Evolutionary conservation across 1,284 basidiomycete species (phyloP).

Genomic region (Melampsora larici-populina): DNA sequence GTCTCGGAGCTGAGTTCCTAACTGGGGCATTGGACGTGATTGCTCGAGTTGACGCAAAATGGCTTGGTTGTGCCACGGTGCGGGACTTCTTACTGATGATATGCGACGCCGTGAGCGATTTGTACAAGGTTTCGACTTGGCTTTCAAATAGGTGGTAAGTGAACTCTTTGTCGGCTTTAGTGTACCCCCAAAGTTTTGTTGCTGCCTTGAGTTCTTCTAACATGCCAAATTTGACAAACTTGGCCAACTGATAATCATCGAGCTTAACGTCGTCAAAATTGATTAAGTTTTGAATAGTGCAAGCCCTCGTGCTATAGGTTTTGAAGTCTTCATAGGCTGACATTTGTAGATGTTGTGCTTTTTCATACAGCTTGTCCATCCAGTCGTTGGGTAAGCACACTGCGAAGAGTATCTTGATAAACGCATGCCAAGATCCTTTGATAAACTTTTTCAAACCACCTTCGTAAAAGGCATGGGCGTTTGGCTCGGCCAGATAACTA

Average conservation of each 20-base stretch:
- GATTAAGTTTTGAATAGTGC: constrained; percentile 9
- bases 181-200: too few relatives aligned
- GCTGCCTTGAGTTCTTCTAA: background rate
- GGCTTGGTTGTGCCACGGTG: too few relatives aligned
- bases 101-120: too few relatives aligned
- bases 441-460: background rate
- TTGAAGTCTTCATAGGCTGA: background rate
- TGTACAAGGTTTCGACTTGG: too few relatives aligned
- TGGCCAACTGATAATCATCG: background rate
- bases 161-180: too few relatives aligned
- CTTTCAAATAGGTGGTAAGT: too few relatives aligned
- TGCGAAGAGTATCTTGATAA: background rate
- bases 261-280: background rate
- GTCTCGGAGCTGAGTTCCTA: too few relatives aligned
- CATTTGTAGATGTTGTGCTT: background rate
- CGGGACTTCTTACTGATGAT: too few relatives aligned
- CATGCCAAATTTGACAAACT: background rate
- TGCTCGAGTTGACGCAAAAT: too few relatives aligned
- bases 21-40: too few relatives aligned
- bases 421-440: background rate
- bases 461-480: constrained; percentile 7
- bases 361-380: background rate
- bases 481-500: background rate
- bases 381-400: constrained; percentile 1
- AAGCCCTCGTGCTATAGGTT: background rate